Evolutionary conservation across 108 stramenopile genomes (phyloP).

Genomic region (Cylindrotheca closterium): DNA sequence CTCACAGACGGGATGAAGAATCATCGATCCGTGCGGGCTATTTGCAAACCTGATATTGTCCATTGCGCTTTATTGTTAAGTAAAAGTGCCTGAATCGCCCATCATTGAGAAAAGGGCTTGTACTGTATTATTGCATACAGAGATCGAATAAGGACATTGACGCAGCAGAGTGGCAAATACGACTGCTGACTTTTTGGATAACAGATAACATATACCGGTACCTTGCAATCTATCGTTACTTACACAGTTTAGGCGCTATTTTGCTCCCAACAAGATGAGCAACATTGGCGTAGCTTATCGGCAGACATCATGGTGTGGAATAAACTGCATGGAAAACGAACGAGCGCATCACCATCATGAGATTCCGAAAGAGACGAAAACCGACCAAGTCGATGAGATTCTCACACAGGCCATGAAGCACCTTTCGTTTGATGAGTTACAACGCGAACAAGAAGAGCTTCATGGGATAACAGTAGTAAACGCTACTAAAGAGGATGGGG

Average conservation of each 20-base stretch:
- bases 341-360: neutral
- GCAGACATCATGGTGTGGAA: neutral
- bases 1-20: too few relatives aligned
- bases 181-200: neutral
- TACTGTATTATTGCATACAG: neutral
- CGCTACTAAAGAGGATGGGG: constrained; percentile 1
- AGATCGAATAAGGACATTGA: neutral
- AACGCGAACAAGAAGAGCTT: neutral
- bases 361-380: neutral
- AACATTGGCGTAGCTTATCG: neutral
- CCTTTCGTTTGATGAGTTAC: neutral
- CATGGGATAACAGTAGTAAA: constrained; percentile 20
- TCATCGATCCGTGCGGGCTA: too few relatives aligned
- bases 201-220: neutral
- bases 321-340: too few relatives aligned
- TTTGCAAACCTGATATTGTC: too few relatives aligned
- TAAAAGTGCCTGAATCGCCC: neutral
- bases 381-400: neutral
- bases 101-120: neutral
- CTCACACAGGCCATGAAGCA: neutral
- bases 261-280: neutral
- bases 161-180: neutral
- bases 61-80: too few relatives aligned
- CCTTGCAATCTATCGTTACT: neutral
- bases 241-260: neutral